Evolutionary conservation across 2,329 filamentous ascomycete species (phyloP), one percentile per base, ranked within the genome.

Genomic region (Colletotrichum incanum): DNA sequence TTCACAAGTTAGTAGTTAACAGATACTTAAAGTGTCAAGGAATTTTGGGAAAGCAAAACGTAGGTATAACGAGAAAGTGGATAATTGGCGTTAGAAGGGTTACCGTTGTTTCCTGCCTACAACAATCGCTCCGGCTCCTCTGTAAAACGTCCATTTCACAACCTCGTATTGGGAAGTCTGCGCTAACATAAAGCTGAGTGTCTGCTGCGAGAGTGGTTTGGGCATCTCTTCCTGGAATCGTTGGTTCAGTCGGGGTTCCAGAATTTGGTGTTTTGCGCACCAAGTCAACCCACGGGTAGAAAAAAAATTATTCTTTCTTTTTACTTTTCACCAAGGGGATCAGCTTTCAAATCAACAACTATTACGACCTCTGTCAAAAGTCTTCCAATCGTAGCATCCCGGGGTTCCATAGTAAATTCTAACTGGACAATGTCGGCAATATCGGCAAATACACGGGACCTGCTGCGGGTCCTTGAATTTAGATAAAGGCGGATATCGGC

Each of bases 341-440:
- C 9, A 8, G 23, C 14, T 52, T 11, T 8, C 8, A 5, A 9
- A 9, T 9, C 34, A 2, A 2, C 34, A 37, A 14, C 26, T 9
- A 20, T 28, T 3, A 8, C 23, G 23, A 3, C 5, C 23, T 18
- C 23, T 14, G 18, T 16, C 16, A 6, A 31, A 52, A 6, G 7
- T 28, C 28, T 9, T 31, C 41, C 39, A n/a, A 60, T 47, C 6
- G 28, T 45, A 31, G 58, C 20, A 60, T 45, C 18, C 26, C 39
- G 58, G 26, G 23, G 41, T 26, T 47, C 58, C 18, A 18, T 20
- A 26, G 39, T 20, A 37, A 31, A n/a, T n/a, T 3, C 56, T 43
- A n/a, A 45, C 41, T 47, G 56, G 41, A 43, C 26, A 34, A 60
- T 16, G 47, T 34, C 66, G 66, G 66, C 66, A 65, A 65, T 20